These are phyloP conservation scores for Sarocladiaceae sp. DNA, from an alignment of 2,329 filamentous ascomycete genomes.

Conservation along the genomic window DNA sequence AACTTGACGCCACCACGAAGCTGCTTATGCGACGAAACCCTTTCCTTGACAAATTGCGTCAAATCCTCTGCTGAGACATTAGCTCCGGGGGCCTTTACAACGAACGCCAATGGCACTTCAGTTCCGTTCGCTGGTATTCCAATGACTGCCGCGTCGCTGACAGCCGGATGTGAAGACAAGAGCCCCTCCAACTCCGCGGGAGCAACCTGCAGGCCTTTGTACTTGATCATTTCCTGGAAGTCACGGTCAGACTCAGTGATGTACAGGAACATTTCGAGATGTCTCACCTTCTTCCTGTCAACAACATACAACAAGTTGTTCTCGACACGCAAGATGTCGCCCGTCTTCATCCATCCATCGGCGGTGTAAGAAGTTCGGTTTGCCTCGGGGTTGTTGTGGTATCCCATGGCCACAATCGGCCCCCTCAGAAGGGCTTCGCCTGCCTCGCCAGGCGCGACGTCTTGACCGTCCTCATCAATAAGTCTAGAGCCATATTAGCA, in stretches of 20 bases:
- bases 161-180: slow-evolving; percentile 34
- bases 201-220: slow-evolving; percentile 61
- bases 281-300: slow-evolving; percentile 64
- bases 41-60: slow-evolving; percentile 19
- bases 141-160: slow-evolving; percentile 57
- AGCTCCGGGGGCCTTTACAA: slow-evolving; percentile 17
- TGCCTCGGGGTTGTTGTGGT: slow-evolving; percentile 63
- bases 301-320: slow-evolving; percentile 71
- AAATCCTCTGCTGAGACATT: slow-evolving; percentile 21
- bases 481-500: slow-evolving; percentile 19
- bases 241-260: no score
- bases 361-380: slow-evolving; percentile 54
- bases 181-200: slow-evolving; percentile 59
- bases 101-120: slow-evolving; percentile 44
- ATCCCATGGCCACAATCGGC: slow-evolving; percentile 68
- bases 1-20: slow-evolving; percentile 66
- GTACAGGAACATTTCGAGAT: no score
- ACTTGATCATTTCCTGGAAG: slow-evolving; percentile 50
- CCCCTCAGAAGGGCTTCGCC: slow-evolving; percentile 68
- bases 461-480: slow-evolving; percentile 33
- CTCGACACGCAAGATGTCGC: slow-evolving; percentile 72
- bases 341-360: slow-evolving; percentile 69
- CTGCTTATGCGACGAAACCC: slow-evolving; percentile 54
- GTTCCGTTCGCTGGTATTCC: slow-evolving; percentile 41
- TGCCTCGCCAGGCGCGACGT: slow-evolving; percentile 33